Percentiles rank a stretch among this genome's conserved stretches.
These are phyloP conservation scores for Ceratocystis ficicola DNA, from an alignment of 2,329 filamentous ascomycete species.

Conservation along the genomic window DNA sequence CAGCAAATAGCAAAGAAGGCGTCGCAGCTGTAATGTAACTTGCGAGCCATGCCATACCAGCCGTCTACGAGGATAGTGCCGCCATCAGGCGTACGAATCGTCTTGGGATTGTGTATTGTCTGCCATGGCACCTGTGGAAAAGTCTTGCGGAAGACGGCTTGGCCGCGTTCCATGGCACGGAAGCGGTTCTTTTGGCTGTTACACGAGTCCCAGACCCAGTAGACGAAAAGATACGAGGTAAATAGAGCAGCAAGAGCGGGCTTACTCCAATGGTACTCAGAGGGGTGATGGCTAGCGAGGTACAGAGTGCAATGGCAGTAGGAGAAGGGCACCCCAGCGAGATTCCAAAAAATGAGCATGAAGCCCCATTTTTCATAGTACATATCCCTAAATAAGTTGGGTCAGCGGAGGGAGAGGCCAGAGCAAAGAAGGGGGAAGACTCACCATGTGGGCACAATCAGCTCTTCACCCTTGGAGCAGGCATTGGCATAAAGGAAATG, in stretches of 20 bases:
- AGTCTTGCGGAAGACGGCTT: constrained; percentile 56
- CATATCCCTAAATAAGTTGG: constrained; percentile 51
- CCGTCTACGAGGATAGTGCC: constrained; percentile 72
- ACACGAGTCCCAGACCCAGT: constrained; percentile 85
- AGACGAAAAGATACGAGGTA: constrained; percentile 63
- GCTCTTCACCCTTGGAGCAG: constrained; percentile 82
- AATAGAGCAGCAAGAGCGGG: constrained; percentile 54
- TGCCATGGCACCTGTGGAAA: constrained; percentile 91
- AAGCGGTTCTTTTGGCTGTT: constrained; percentile 93
- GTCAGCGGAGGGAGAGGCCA: background rate
- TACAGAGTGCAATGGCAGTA: constrained; percentile 93
- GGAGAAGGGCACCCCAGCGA: constrained; percentile 77
- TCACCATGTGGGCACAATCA: constrained; percentile 71
- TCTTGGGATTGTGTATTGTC: constrained; percentile 66
- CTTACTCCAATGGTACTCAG: constrained; percentile 64
- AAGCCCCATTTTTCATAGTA: constrained; percentile 96
- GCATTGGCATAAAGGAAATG: constrained; percentile 89
- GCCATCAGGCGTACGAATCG: constrained; percentile 59
- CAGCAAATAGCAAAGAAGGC: constrained; percentile 39
- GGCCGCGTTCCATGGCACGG: constrained; percentile 66
- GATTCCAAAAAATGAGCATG: constrained; percentile 97
- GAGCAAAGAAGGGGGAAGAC: constrained; percentile 15
- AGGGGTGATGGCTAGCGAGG: constrained; percentile 69
- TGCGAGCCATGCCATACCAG: constrained; percentile 68
- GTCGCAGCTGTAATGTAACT: constrained; percentile 41